Percentiles rank a stretch among this genome's conserved stretches.
Conservation (phyloP, 257 asterid genomes). For the Salvia hispanica region DNA sequence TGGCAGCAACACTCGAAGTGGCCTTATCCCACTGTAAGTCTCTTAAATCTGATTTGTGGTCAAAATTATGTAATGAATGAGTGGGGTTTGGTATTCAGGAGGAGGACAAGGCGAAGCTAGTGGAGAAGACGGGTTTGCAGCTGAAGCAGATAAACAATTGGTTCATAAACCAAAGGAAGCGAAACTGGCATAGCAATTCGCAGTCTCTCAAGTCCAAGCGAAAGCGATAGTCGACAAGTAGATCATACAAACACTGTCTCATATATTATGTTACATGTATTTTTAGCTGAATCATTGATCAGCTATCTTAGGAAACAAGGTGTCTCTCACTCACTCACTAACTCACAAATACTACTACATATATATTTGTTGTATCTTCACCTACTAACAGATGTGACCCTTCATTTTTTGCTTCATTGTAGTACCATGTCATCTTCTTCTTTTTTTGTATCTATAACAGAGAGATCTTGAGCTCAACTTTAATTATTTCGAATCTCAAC, state of each 20-base stretch:
- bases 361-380: conserved; percentile 26
- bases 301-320: background rate
- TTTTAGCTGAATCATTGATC: no score
- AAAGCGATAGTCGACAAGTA: conserved; percentile 53
- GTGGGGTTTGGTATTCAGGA: conserved; percentile 49
- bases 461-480: no score
- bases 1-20: conserved; percentile 98
- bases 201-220: conserved; percentile 95
- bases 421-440: no score
- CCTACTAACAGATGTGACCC: conserved; percentile 36
- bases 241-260: background rate
- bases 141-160: conserved; percentile 95
- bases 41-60: background rate
- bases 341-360: conserved; percentile 15
- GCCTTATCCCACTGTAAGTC: conserved; percentile 96
- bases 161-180: conserved; percentile 96
- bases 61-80: background rate
- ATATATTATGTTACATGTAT: conserved; percentile 1
- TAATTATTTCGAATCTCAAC: no score
- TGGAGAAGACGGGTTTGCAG: conserved; percentile 89
- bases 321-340: conserved; percentile 16
- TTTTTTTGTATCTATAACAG: no score
- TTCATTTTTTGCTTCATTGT: background rate
- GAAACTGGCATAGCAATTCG: conserved; percentile 92
- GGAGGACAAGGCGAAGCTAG: conserved; percentile 97